Base-by-base conservation (phyloP, 2,329 filamentous ascomycete species). In the Sclerotinia nivalis region DNA sequence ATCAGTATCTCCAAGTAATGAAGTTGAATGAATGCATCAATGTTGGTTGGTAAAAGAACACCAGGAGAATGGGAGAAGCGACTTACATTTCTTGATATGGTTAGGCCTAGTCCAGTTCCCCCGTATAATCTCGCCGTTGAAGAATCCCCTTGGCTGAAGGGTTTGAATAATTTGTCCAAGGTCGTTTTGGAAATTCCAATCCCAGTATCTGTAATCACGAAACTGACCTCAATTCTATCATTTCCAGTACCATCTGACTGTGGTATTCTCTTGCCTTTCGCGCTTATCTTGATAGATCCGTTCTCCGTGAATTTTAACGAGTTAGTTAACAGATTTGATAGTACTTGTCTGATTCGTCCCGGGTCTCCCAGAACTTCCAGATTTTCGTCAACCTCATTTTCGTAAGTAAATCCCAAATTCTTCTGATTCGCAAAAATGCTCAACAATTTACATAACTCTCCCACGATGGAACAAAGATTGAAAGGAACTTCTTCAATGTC, bases 231-330 rank as follows among this genome's bases (percentile, higher is more conserved):
- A 1, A 87, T 80, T 4, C 80, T 80, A 50, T 88, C 83, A 31
- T 72, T 64, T 55, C 85, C 86, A 6, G 2, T 60, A 0, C 45
- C 47, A 18, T 45, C 22, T 65, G 55, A 40, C 20, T 68, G 55
- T 8, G 47, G 18, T 31, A 62, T 18, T 25, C 66, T 71, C 9
- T 70, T 67, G 7, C 52, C 31, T 78, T 80, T 12, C 83, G 81
- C 10, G 80, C 80, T 56, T 49, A 88, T 83, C 61, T 86, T 86
- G 5, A 89, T 85, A 13, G 82, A 86, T n/a, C 84, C 84, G 12
- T 89, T 86, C 47, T 88, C 89, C 0, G 92, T 95, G 76, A 94
- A 95, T 75, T 95, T 95, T 78, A 95, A 88, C 0, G 91, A 91
- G 75, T 94, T 94, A 4, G 91, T 92, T 12, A 92, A 86, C 2